These are phyloP conservation scores for Lepidium sativum DNA, from an alignment of 345 rosid genomes.

Conservation along the genomic window DNA sequence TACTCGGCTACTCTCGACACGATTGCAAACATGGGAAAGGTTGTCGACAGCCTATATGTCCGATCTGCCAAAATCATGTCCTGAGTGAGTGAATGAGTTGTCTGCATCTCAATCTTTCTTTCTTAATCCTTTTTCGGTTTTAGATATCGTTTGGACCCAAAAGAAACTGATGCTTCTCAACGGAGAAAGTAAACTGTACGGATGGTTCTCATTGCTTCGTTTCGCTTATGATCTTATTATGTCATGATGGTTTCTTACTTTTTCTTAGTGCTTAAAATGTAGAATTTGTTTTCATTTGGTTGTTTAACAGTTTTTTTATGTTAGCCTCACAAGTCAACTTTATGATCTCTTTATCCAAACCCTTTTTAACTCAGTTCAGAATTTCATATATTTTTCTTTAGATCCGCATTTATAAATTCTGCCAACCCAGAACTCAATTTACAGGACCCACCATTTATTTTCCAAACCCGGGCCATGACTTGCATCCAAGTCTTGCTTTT, in stretches of 20 bases:
- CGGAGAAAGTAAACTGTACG: conserved; percentile 7
- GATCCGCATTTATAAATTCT: conserved; percentile 13
- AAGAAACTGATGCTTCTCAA: conserved; percentile 14
- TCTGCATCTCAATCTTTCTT: conserved; percentile 1
- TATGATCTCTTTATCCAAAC: neutral
- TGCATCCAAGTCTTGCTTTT: conserved; percentile 16
- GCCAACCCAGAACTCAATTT: conserved; percentile 25
- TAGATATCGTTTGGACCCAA: conserved; percentile 4
- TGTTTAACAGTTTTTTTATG: neutral
- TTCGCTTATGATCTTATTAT: conserved; percentile 3
- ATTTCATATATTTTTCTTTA: neutral
- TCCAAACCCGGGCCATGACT: conserved; percentile 14
- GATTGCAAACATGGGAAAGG: conserved; percentile 84
- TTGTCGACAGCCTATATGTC: conserved; percentile 90
- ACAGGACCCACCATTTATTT: conserved; percentile 9
- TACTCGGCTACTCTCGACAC: conserved; percentile 84
- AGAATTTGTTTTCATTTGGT: neutral
- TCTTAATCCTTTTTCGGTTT: neutral
- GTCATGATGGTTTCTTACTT: conserved; percentile 16
- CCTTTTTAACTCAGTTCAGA: neutral
- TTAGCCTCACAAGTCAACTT: conserved; percentile 4
- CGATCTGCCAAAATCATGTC: conserved; percentile 97
- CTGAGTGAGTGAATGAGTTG: neutral
- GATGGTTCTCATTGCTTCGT: conserved; percentile 3
- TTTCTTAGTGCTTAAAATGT: conserved; percentile 3